A percentile compares a stretch with the other conserved stretches of the same genome.
phyloP scores from a whole-genome alignment of 257 asterid genomes.

The Oldenlandia corymbosa region DNA sequence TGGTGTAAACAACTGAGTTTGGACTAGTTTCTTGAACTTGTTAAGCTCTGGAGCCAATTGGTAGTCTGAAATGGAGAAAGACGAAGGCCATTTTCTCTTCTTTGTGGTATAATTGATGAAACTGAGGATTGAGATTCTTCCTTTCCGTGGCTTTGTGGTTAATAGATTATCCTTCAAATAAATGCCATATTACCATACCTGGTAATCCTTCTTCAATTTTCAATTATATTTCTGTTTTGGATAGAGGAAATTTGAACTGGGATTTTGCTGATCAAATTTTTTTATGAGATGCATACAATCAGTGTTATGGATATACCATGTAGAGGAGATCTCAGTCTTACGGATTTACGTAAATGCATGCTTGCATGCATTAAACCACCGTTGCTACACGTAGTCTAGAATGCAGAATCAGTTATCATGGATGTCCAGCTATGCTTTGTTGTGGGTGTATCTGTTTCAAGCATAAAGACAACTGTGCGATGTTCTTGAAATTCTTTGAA shows the following conservation, averaged over 20 bases:
- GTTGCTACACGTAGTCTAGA: not conserved
- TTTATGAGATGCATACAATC: not conserved
- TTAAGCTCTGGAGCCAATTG: not conserved
- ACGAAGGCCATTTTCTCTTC: no score
- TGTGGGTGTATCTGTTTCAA: not conserved
- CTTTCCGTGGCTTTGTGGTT: not conserved
- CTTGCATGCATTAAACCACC: slow-evolving; percentile 1
- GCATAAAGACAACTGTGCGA: not conserved
- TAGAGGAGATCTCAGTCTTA: no score
- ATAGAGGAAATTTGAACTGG: not conserved
- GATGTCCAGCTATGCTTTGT: not conserved
- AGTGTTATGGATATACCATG: not conserved
- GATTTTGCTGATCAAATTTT: not conserved
- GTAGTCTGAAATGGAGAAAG: not conserved
- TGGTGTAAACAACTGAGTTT: not conserved
- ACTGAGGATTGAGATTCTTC: not conserved
- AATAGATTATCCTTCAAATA: not conserved
- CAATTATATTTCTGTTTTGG: not conserved
- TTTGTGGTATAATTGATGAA: not conserved
- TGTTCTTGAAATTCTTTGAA: not conserved
- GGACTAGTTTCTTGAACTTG: not conserved
- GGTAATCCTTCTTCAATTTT: not conserved
- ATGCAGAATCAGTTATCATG: not conserved
- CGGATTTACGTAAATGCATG: not conserved
- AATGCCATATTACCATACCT: not conserved